Percentiles rank a stretch among this genome's conserved stretches.
Evolutionary conservation across 176 grass and related monocot genomes (phyloP).

Genomic region (Eragrostis curvula): DNA sequence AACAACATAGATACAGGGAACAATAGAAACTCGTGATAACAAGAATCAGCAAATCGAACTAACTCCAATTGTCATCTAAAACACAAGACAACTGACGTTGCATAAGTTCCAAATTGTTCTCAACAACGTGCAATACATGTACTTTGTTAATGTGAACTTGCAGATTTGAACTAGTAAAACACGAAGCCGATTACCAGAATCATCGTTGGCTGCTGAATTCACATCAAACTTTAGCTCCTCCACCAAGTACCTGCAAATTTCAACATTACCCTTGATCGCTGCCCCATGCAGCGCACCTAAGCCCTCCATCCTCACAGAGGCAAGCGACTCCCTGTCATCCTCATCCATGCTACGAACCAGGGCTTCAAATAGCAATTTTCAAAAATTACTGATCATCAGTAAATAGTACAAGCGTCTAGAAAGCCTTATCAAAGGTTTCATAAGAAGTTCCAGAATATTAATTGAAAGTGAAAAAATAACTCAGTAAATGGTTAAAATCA

Average conservation of each 20-base stretch:
- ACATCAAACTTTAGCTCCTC: conserved; percentile 41
- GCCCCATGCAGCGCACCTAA: conserved; percentile 32
- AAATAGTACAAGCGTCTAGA: background rate
- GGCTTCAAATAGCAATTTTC: conserved; percentile 32
- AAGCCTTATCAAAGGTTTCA: background rate
- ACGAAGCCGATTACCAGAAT: background rate
- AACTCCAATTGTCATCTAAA: too few relatives aligned
- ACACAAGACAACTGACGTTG: too few relatives aligned
- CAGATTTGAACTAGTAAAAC: too few relatives aligned
- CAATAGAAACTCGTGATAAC: too few relatives aligned
- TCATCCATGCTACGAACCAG: conserved; percentile 36
- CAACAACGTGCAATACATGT: too few relatives aligned
- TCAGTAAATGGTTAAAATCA: background rate
- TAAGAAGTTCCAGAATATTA: background rate
- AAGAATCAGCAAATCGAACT: too few relatives aligned
- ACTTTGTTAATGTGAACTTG: too few relatives aligned
- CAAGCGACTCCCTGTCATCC: conserved; percentile 21
- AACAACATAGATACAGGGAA: background rate
- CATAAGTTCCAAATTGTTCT: too few relatives aligned
- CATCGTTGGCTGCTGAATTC: background rate
- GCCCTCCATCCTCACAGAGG: conserved; percentile 1
- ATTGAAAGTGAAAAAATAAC: background rate
- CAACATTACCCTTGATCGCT: conserved; percentile 16
- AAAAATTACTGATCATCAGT: background rate
- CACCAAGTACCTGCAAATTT: conserved; percentile 47